Conservation (phyloP, 257 asterid genomes). For the Handroanthus guayacan region DNA sequence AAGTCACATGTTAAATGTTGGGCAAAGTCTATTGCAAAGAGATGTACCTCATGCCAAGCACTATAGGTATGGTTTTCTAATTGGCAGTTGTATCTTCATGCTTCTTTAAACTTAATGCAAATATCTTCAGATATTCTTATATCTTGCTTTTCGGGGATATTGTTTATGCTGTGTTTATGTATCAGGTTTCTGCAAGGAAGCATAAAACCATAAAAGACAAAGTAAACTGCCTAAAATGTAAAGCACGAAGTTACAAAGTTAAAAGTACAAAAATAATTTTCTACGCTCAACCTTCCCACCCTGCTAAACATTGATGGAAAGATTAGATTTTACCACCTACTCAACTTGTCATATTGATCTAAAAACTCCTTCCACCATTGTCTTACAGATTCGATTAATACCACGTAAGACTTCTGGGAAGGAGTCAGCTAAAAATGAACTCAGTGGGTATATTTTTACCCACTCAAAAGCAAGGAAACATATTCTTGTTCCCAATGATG, state of each 20-base stretch:
- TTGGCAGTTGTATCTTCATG: background rate
- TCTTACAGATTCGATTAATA: no score
- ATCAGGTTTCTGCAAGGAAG: background rate
- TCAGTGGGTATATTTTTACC: no score
- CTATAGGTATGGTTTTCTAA: conserved; percentile 57
- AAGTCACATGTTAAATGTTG: conserved; percentile 84
- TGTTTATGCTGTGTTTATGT: background rate
- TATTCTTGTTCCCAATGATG: background rate
- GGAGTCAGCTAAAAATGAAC: no score
- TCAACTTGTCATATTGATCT: conserved; percentile 1
- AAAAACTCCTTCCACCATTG: no score
- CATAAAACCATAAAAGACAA: background rate
- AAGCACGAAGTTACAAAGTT: background rate
- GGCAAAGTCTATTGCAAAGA: conserved; percentile 60
- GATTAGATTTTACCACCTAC: background rate
- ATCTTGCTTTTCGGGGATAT: background rate
- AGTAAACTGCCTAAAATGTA: background rate
- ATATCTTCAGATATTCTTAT: conserved; percentile 2
- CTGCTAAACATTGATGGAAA: background rate
- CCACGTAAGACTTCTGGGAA: no score
- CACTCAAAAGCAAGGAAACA: background rate
- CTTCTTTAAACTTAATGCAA: background rate
- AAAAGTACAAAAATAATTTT: conserved; percentile 21
- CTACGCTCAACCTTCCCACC: background rate
- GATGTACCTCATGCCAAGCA: conserved; percentile 76